Evolutionary conservation across 1,139 yeast species (phyloP), one percentile per base, ranked within the genome.

Genomic region (Debaryomycetaceae sp.): DNA sequence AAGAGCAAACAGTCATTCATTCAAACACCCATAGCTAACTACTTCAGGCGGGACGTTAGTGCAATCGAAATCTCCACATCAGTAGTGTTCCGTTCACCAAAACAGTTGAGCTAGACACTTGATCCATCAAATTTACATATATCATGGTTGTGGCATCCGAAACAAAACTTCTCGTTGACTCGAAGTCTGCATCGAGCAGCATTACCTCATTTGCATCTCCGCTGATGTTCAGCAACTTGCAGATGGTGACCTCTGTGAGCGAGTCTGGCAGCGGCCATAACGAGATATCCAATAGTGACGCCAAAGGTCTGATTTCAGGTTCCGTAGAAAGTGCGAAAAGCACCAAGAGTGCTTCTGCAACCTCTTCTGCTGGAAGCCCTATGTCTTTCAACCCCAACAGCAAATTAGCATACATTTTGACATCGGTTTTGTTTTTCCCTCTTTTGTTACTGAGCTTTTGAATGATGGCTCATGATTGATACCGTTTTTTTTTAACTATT

Each of bases 371-470:
- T 17, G 19, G 18, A 15, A 30, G 26, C 17, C 14, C 41, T 8
- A n/a, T n/a, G 9, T 13, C 31, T 3, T 30, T 15, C 15, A 30
- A 30, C n/a, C n/a, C 31, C 17, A 30, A 30, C 15, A 30, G 17
- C n/a, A 35, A 35, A 18, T 28, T 35, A 15, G 30, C 24, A 15
- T 35, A 32, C 33, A n/a, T 30, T 17, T 37, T 37, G 16, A 26
- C 32, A 11, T 37, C 35, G 28, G 26, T 37, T 9, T 11, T 37
- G 17, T 11, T 37, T 5, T 31, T 31, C 18, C 33, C 39, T 33
- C 14, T 37, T 15, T 31, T 33, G 17, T 22, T 22, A 11, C 26
- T 22, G 26, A 22, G 26, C 4, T 22, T 22, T 11, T 22, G 11
- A 11, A 3, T 22, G 2, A 11, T 11, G 11, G 26, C n/a, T n/a